Evolutionary conservation across 176 grass and related monocot species (phyloP).

Genomic region (Cymbopogon citratus): DNA sequence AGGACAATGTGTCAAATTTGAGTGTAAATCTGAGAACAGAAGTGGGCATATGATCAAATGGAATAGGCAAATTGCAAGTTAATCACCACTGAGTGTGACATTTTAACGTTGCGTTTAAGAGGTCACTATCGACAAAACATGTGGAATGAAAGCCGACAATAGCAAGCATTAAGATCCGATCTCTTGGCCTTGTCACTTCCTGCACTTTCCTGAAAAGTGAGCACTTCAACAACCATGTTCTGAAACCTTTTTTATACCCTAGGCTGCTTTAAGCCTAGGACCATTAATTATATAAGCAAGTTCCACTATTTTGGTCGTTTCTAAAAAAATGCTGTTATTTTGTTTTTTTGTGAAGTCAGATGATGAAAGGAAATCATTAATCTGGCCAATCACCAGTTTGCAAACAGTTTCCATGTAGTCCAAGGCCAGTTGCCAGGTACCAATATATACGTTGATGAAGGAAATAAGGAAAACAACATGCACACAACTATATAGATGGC

Average conservation of each 20-base stretch:
- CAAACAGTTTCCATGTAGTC: not conserved
- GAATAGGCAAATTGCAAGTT: not conserved
- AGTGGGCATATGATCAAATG: not conserved
- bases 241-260: not conserved
- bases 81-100: not conserved
- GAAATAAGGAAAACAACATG: not conserved
- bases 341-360: conserved; percentile 1
- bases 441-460: not conserved
- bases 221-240: conserved; percentile 9
- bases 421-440: not conserved
- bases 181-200: conserved; percentile 3
- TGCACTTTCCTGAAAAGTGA: conserved; percentile 12
- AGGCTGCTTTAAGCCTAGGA: not conserved
- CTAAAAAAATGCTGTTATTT: not conserved
- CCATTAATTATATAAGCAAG: not conserved
- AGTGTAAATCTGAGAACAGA: not conserved
- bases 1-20: not conserved
- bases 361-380: not conserved
- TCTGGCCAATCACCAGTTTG: not conserved
- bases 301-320: not conserved
- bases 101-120: conserved; percentile 20
- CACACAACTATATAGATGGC: not conserved
- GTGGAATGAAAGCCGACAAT: not conserved
- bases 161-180: not conserved
- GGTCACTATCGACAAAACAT: conserved; percentile 21